These are phyloP conservation scores for Aspergillus fijiensis DNA, from an alignment of 2,329 filamentous ascomycete genomes.

Conservation along the genomic window DNA sequence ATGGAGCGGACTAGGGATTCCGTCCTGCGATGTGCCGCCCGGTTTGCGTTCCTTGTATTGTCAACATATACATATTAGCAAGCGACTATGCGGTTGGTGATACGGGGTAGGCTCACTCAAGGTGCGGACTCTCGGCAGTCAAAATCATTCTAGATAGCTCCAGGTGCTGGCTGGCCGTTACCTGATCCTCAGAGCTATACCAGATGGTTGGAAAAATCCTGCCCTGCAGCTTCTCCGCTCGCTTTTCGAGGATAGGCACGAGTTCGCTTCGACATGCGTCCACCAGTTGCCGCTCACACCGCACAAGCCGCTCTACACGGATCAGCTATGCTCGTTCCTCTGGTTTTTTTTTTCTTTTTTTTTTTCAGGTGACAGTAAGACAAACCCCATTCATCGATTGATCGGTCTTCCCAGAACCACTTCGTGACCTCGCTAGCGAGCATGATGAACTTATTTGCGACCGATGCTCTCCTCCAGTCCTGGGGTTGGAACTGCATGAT, in stretches of 20 bases:
- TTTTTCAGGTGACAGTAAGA: neutral
- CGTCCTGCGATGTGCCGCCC: constrained; percentile 17
- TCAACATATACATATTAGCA: neutral
- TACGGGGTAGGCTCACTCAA: constrained; percentile 11
- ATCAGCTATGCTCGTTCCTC: neutral
- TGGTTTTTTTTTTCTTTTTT: neutral
- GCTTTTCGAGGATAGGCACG: constrained; percentile 15
- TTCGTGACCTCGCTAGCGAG: constrained; percentile 23
- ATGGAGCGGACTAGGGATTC: constrained; percentile 22
- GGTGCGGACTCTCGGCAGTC: constrained; percentile 20
- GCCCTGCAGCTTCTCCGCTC: constrained; percentile 20
- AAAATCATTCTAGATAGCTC: constrained; percentile 23
- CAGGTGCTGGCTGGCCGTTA: constrained; percentile 24
- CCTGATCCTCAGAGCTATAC: constrained; percentile 23
- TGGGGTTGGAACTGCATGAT: constrained; percentile 15
- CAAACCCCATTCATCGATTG: constrained; percentile 17
- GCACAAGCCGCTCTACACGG: neutral
- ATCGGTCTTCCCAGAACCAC: constrained; percentile 20
- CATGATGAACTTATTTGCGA: constrained; percentile 20
- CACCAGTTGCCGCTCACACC: neutral
- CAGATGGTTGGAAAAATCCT: constrained; percentile 24
- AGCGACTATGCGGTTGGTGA: neutral
- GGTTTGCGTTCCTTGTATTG: constrained; percentile 9
- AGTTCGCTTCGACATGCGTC: neutral
- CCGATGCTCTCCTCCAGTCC: constrained; percentile 11